Base-by-base conservation (phyloP, 208 protist species). In the Leishmania tropica region DNA sequence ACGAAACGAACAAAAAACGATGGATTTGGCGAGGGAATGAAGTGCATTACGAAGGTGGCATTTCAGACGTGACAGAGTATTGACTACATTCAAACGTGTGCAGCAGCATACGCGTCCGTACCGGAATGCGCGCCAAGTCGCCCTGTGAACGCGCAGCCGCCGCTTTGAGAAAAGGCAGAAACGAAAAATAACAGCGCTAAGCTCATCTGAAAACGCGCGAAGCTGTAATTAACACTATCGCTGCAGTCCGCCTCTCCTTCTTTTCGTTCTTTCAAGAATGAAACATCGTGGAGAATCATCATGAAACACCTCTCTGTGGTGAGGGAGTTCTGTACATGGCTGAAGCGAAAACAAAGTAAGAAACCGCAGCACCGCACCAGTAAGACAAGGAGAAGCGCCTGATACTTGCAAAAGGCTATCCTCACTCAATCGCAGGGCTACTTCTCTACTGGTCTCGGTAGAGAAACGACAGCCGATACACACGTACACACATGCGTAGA, bases 251-350 rank as follows among this genome's bases (percentile, higher is more conserved):
- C 1, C 51, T 3, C 31, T 13, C 28, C 13, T 62, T 60, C 28
- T 24, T 45, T 56, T 76, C 19, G 24, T 40, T 54, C 28, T 75
- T 76, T 56, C n/a, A 42, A 45, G 13, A 76, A 76, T 58, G 31
- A 28, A 60, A 76, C 73, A 76, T 76, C 73, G 51, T 62, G 53
- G 35, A 64, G 47, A 40, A 45, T 76, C 51, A 35, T 62, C n/a
- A 58, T 40, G 28, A 37, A 31, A 28, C 28, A 6, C 35, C 7
- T n/a, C 70, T 54, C 28, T 45, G 11, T 54, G 35, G 28, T 19
- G 70, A 54, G 45, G 3, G 70, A 35, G 11, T 6, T 56, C 73
- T 76, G 35, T 76, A 76, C 73, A 76, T 76, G 40, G 68, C 8
- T 48, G 11, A 73, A 76, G 17, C 21, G 2, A 62, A 76, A 47